Evolutionary conservation across 139 green algal species (phyloP).

Genomic region (Pycnococcus provasolii): DNA sequence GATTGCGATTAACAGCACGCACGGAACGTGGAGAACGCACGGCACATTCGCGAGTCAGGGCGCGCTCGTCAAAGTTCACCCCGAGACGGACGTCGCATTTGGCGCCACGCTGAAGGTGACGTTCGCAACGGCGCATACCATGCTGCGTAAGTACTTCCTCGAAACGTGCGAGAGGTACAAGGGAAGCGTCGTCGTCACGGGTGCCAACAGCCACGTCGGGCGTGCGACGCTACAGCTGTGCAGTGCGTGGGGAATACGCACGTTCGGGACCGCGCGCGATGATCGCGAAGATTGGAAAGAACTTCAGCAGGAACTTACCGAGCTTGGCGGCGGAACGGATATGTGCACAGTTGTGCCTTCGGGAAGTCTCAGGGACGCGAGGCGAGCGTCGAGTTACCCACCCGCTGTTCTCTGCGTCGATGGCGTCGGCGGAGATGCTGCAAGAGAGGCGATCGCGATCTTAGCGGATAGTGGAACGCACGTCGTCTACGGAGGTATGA

Average conservation of each 20-base stretch:
- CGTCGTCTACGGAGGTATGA: slow-evolving; percentile 13
- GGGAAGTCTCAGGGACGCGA: not conserved
- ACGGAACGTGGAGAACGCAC: slow-evolving; percentile 58
- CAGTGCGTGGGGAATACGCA: not conserved
- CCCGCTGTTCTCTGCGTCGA: not conserved
- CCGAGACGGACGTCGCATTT: no score
- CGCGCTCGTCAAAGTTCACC: no score
- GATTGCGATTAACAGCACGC: slow-evolving; percentile 47
- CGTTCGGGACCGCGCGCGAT: not conserved
- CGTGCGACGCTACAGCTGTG: slow-evolving; percentile 6
- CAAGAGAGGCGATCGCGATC: not conserved
- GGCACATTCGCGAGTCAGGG: not conserved
- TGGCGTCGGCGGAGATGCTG: not conserved
- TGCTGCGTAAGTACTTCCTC: not conserved
- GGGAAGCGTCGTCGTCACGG: slow-evolving; percentile 1
- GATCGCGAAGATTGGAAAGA: not conserved
- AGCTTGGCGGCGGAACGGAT: no score
- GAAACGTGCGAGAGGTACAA: not conserved
- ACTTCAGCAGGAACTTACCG: no score
- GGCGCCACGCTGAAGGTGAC: no score
- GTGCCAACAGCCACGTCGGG: not conserved
- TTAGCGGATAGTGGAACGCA: not conserved
- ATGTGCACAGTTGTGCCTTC: no score
- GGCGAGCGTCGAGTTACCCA: not conserved
- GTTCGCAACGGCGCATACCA: no score